phyloP scores from a whole-genome alignment of 2,329 filamentous ascomycete genomes.

The Aaosphaeria arxii region DNA sequence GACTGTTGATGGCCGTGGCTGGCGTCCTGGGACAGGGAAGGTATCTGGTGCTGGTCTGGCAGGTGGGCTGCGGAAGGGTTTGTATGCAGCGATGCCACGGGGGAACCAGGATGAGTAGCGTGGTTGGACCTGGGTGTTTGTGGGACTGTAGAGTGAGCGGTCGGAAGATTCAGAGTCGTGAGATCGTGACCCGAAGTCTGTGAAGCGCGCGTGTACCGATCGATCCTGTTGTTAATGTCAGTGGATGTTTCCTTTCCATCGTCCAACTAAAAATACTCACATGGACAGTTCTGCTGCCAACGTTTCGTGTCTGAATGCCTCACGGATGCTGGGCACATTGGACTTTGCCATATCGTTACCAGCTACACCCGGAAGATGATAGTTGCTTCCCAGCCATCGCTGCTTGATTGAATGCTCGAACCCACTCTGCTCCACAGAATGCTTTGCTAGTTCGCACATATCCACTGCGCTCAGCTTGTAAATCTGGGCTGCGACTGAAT shows the following conservation, averaged over 20 bases:
- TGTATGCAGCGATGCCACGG: constrained; percentile 39
- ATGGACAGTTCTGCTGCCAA: constrained; percentile 78
- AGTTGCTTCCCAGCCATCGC: constrained; percentile 83
- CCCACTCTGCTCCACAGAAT: constrained; percentile 91
- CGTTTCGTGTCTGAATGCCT: constrained; percentile 86
- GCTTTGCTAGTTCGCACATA: constrained; percentile 97
- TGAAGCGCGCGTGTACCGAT: constrained; percentile 41
- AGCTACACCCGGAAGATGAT: constrained; percentile 70
- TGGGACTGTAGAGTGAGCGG: constrained; percentile 11
- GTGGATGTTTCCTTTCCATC: not conserved
- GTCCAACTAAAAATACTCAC: constrained; percentile 51
- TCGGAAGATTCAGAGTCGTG: constrained; percentile 35
- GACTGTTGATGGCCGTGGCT: constrained; percentile 21
- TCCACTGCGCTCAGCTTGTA: constrained; percentile 96
- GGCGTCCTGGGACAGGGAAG: constrained; percentile 27
- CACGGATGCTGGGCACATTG: constrained; percentile 90
- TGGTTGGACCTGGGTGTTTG: constrained; percentile 29
- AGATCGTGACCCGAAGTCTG: constrained; percentile 27
- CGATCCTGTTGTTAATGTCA: constrained; percentile 24
- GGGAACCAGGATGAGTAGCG: constrained; percentile 35
- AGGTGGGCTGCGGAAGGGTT: constrained; percentile 39
- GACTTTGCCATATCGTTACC: constrained; percentile 95
- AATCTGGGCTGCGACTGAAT: constrained; percentile 95
- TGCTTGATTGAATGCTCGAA: constrained; percentile 88
- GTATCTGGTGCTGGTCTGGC: constrained; percentile 28